Conservation (phyloP, 2,329 filamentous ascomycete species). For the Xylaria sp. region DNA sequence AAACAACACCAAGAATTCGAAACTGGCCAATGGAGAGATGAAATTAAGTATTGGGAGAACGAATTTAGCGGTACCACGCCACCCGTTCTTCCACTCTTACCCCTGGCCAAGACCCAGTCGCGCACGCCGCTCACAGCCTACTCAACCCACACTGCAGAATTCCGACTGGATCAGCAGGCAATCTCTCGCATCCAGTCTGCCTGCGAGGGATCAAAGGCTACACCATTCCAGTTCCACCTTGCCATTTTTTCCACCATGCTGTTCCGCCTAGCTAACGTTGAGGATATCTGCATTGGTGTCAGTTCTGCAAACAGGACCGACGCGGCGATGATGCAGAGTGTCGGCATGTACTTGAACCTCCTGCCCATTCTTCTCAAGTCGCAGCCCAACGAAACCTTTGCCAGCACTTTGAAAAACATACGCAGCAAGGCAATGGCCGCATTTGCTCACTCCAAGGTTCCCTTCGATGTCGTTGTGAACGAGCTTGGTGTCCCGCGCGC, state of each 20-base stretch:
- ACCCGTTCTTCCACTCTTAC: slow-evolving; percentile 9
- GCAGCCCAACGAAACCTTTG: slow-evolving; percentile 28
- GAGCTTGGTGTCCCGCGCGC: slow-evolving; percentile 56
- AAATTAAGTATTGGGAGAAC: slow-evolving; percentile 12
- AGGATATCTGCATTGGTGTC: slow-evolving; percentile 57
- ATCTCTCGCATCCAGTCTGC: slow-evolving; percentile 27
- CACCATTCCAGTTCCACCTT: slow-evolving; percentile 58
- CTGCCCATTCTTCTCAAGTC: slow-evolving; percentile 57
- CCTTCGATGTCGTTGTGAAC: slow-evolving; percentile 61
- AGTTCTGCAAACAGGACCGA: slow-evolving; percentile 55
- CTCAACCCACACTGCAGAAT: slow-evolving; percentile 22
- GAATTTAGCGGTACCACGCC: not conserved
- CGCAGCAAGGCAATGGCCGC: slow-evolving; percentile 50
- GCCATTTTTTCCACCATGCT: slow-evolving; percentile 52
- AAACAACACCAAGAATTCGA: slow-evolving; percentile 1
- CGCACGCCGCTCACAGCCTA: slow-evolving; percentile 14
- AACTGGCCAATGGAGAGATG: not conserved
- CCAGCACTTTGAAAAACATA: slow-evolving; percentile 23
- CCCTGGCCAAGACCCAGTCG: not conserved
- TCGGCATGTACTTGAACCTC: slow-evolving; percentile 63
- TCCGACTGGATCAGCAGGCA: not conserved
- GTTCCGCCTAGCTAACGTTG: slow-evolving; percentile 44
- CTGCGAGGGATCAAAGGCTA: slow-evolving; percentile 45
- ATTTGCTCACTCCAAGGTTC: slow-evolving; percentile 57
- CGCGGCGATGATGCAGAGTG: slow-evolving; percentile 46